A percentile compares a stretch with the other conserved stretches of the same genome.
These are phyloP conservation scores for Corylus heterophylla DNA, from an alignment of 306 rosid genomes.

Conservation along the genomic window DNA sequence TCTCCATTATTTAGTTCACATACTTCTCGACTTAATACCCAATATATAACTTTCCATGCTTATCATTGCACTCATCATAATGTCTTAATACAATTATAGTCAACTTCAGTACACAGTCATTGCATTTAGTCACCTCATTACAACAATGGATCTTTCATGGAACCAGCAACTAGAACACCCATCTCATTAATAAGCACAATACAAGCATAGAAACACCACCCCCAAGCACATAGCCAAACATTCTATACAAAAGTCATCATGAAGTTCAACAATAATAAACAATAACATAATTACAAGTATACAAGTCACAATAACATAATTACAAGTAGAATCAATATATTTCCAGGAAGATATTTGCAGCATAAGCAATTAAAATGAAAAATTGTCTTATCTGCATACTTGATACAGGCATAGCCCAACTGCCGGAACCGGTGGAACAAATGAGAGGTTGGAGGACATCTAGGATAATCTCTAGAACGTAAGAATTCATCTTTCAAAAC, in stretches of 20 bases:
- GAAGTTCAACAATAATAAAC: not conserved
- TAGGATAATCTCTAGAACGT: slow-evolving; percentile 98
- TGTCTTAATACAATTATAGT: not conserved
- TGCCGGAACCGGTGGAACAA: slow-evolving; percentile 88
- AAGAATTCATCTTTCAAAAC: slow-evolving; percentile 85
- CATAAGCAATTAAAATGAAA: slow-evolving; percentile 15
- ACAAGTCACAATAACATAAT: not conserved
- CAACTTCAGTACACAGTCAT: not conserved
- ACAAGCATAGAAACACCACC: slow-evolving; percentile 6
- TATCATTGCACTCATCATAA: not conserved
- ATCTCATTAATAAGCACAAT: not conserved
- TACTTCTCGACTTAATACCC: not conserved
- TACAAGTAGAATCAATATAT: not conserved
- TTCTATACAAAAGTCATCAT: not conserved
- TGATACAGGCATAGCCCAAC: slow-evolving; percentile 91
- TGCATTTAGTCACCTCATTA: not conserved
- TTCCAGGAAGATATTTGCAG: slow-evolving; percentile 19
- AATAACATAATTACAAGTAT: not conserved
- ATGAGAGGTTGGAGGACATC: slow-evolving; percentile 96
- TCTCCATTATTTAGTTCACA: not conserved
- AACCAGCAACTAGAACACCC: not conserved
- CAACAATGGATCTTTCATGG: not conserved
- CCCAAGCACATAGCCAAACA: not conserved
- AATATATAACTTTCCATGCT: not conserved
- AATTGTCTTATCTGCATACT: slow-evolving; percentile 51